phyloP scores from a whole-genome alignment of 441 rosid species.

The Adansonia madagascariensis region DNA sequence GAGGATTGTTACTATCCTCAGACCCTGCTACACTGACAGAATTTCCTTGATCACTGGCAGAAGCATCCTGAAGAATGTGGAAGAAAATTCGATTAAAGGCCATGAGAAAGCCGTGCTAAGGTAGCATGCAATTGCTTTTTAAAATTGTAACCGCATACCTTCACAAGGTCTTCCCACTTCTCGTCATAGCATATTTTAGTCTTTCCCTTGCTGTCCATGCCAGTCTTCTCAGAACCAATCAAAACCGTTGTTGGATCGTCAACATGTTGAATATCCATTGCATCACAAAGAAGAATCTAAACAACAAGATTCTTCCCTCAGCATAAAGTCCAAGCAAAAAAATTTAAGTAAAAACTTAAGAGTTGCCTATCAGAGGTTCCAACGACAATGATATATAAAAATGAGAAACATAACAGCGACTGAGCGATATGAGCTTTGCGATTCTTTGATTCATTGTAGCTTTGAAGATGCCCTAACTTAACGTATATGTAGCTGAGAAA shows the following conservation, averaged over 20 bases:
- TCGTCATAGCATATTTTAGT: slow-evolving; percentile 33
- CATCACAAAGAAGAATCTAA: slow-evolving; percentile 37
- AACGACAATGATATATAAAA: neutral
- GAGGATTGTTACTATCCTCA: slow-evolving; percentile 33
- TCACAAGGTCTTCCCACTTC: slow-evolving; percentile 25
- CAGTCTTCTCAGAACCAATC: slow-evolving; percentile 27
- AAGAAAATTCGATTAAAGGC: slow-evolving; percentile 15
- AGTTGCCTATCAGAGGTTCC: neutral
- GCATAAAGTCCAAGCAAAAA: slow-evolving; percentile 9
- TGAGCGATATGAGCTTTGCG: neutral
- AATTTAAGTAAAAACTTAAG: neutral
- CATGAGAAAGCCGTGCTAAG: neutral
- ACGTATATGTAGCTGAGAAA: neutral
- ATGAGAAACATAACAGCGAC: neutral
- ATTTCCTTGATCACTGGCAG: slow-evolving; percentile 35
- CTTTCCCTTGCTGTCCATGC: slow-evolving; percentile 44
- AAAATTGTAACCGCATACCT: slow-evolving; percentile 29
- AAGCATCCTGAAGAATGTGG: slow-evolving; percentile 43
- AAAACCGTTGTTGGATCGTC: slow-evolving; percentile 30
- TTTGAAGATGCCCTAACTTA: neutral
- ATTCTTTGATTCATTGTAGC: neutral
- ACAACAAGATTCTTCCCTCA: slow-evolving; percentile 23
- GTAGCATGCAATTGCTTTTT: slow-evolving; percentile 5
- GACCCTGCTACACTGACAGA: slow-evolving; percentile 33
- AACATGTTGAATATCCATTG: slow-evolving; percentile 36